phyloP scores from a whole-genome alignment of 2,329 filamentous ascomycete genomes.

The Cladosporium sphaerospermum region DNA sequence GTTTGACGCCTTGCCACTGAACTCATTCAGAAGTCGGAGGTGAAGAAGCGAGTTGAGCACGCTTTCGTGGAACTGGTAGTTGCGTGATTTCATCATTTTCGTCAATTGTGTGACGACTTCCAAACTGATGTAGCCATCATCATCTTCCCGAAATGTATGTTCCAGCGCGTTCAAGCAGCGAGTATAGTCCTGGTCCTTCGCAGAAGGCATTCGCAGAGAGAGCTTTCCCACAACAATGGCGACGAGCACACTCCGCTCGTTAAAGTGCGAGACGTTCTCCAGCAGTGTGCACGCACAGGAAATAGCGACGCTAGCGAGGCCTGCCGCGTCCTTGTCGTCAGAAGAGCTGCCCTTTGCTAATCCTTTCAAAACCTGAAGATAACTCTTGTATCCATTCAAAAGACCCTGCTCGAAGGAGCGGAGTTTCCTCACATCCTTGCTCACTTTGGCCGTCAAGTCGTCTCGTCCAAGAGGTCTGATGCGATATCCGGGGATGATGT shows the following conservation, averaged over 20 bases:
- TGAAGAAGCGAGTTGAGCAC: constrained; percentile 88
- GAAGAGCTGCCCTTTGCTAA: constrained; percentile 55
- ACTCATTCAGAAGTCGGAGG: constrained; percentile 80
- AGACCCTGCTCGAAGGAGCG: constrained; percentile 83
- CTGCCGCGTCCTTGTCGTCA: constrained; percentile 29
- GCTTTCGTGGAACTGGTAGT: constrained; percentile 76
- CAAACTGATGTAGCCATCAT: constrained; percentile 80
- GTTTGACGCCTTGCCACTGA: constrained; percentile 74
- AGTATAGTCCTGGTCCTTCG: constrained; percentile 65
- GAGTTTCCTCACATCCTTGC: constrained; percentile 81
- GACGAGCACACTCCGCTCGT: constrained; percentile 82
- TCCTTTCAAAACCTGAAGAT: constrained; percentile 67
- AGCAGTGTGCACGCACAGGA: constrained; percentile 79
- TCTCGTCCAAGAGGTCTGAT: constrained; percentile 78
- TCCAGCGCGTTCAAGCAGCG: constrained; percentile 76
- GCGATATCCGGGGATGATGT: constrained; percentile 91
- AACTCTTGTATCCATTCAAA: constrained; percentile 75
- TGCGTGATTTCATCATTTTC: constrained; percentile 89
- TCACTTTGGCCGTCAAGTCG: constrained; percentile 69
- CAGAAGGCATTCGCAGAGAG: constrained; percentile 50
- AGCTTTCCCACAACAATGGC: constrained; percentile 83
- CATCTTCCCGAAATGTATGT: constrained; percentile 75
- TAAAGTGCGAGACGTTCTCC: constrained; percentile 86
- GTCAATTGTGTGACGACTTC: constrained; percentile 79
- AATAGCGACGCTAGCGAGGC: constrained; percentile 67